Base-by-base conservation (phyloP, 148 eudicot species). In the Cornus controversa region DNA sequence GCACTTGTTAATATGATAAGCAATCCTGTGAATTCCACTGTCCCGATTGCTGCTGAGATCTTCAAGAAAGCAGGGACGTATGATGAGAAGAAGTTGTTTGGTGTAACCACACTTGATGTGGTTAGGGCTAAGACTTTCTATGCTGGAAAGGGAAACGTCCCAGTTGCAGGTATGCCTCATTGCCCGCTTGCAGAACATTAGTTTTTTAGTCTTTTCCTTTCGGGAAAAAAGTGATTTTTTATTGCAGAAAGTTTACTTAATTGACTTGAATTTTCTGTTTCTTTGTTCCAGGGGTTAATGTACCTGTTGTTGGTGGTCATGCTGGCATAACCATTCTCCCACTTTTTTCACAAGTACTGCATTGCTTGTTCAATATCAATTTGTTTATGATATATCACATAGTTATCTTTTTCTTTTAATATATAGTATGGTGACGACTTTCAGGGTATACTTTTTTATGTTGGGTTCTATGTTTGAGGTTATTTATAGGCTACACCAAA, bases 281-380 rank as follows among this genome's bases (percentile, higher is more conserved):
- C 7, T 73, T 69, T 76, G 66, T 76, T 69, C 26, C 84, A 96
- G 99, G 82, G 77, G 97, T 93, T 66, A 87, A 87, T 88, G 98
- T 93, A 62, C 98, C 99, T 2, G 99, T 96, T 70, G 89, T 93
- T 66, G 99, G 97, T 79, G 99, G 98, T 70, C 99, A 96, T 86
- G 98, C 98, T 18, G 99, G 94, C 80, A 79, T 89, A 28, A 96
- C 99, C 74, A 96, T 96, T 79, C 99, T 96, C 26, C 98, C 98
- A 2, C 78, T 96, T 83, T 93, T 96, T 84, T 96, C 99, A 24
- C 99, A 93, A 71, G 99, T 96, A 84, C 11, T 50, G 15, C 66
- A 53, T 72, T 77, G 66, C 64, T 42, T 67, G 22, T 27, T 69
- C 53, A 20, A 57, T 64, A 22, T 31, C n/a, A 65, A 8, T 78